A percentile compares a stretch with the other conserved stretches of the same genome.
phyloP scores from a whole-genome alignment of 2,329 filamentous ascomycete species.

The Colletotrichum noveboracense region DNA sequence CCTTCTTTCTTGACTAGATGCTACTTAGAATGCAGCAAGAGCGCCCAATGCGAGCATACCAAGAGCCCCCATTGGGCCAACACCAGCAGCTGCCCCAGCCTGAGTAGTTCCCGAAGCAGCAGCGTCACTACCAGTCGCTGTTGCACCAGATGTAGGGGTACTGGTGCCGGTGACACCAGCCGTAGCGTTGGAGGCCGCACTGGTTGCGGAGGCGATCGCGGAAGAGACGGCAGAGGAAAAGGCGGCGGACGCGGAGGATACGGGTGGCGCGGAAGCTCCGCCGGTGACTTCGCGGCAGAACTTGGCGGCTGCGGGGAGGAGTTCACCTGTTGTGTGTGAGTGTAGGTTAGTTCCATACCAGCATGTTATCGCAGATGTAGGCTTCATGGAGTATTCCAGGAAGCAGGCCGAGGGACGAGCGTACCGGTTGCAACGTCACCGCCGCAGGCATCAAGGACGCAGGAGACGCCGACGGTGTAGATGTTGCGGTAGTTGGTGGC shows the following conservation, averaged over 20 bases:
- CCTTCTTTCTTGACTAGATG: not conserved
- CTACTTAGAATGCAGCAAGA: constrained; percentile 2
- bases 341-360: not conserved
- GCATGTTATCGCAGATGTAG: not conserved
- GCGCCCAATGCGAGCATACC: constrained; percentile 16
- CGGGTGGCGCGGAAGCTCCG: constrained; percentile 1
- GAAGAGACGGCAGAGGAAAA: not conserved
- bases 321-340: constrained; percentile 16
- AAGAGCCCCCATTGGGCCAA: not conserved
- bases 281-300: constrained; percentile 24
- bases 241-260: not conserved
- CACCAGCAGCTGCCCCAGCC: not conserved
- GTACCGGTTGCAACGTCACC: constrained; percentile 32
- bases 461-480: constrained; percentile 42
- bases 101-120: not conserved
- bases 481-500: constrained; percentile 38
- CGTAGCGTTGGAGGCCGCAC: not conserved
- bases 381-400: not conserved
- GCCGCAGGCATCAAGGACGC: constrained; percentile 47
- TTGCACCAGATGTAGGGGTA: not conserved
- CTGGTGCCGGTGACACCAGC: not conserved
- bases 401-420: not conserved
- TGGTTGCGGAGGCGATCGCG: not conserved
- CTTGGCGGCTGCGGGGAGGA: constrained; percentile 25
- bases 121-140: not conserved